Evolutionary conservation across 306 rosid genomes (phyloP).

Genomic region (Myrica gale): DNA sequence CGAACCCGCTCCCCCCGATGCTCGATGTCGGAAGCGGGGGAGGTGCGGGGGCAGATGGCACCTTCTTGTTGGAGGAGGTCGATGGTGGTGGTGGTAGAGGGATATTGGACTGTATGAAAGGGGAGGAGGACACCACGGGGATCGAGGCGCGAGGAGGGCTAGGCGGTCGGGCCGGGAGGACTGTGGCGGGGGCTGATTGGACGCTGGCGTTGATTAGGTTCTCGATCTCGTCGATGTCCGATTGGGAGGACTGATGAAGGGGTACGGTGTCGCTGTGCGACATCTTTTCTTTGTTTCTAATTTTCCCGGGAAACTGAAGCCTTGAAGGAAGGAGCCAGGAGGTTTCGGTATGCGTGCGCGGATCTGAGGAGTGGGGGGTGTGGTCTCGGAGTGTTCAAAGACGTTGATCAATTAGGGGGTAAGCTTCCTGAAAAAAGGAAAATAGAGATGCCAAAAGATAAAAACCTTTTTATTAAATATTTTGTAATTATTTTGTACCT

Average conservation of each 20-base stretch:
- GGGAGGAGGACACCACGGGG: slow-evolving; percentile 57
- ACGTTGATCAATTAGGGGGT: too few relatives aligned
- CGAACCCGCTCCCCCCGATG: slow-evolving; percentile 54
- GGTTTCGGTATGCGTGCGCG: not conserved
- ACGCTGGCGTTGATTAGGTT: slow-evolving; percentile 76
- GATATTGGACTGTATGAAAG: slow-evolving; percentile 35
- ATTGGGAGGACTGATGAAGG: slow-evolving; percentile 85
- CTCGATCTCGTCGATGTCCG: slow-evolving; percentile 99
- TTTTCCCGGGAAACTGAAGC: slow-evolving; percentile 27
- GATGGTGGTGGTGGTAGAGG: slow-evolving; percentile 32
- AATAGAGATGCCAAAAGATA: too few relatives aligned
- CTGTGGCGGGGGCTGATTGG: slow-evolving; percentile 57
- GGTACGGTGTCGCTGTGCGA: slow-evolving; percentile 88
- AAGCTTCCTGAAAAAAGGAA: too few relatives aligned
- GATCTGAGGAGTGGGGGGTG: not conserved
- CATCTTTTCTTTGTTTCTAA: slow-evolving; percentile 41
- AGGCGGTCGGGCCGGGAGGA: slow-evolving; percentile 71
- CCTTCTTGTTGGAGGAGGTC: slow-evolving; percentile 28
- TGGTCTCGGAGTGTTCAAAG: not conserved
- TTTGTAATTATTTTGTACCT: too few relatives aligned
- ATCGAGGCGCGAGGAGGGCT: slow-evolving; percentile 87
- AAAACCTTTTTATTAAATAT: too few relatives aligned
- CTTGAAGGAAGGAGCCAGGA: too few relatives aligned
- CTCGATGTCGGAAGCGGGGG: slow-evolving; percentile 36
- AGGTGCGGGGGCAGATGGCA: slow-evolving; percentile 36